Evolutionary conservation across 2,329 filamentous ascomycete species (phyloP).

Genomic region (Dactylellina cionopaga): DNA sequence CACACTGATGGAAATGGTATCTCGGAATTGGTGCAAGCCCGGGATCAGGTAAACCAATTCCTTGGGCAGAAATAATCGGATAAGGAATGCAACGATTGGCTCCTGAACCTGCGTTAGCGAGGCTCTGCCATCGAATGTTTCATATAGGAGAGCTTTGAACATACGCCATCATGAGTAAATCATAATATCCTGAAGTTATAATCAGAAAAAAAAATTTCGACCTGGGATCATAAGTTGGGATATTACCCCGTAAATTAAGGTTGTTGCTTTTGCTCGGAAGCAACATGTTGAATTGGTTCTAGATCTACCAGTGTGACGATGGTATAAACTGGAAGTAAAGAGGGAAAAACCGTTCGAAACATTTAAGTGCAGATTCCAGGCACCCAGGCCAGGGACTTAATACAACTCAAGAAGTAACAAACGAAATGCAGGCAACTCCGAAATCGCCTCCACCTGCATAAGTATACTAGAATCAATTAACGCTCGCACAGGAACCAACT

Average conservation of each 20-base stretch:
- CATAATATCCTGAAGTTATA: constrained; percentile 43
- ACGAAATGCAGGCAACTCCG: constrained; percentile 49
- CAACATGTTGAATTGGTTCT: constrained; percentile 30
- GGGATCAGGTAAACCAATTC: constrained; percentile 50
- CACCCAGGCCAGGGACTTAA: constrained; percentile 14
- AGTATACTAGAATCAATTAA: constrained; percentile 17
- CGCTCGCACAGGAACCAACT: constrained; percentile 2
- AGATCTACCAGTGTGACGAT: constrained; percentile 39
- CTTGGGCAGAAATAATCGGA: constrained; percentile 47
- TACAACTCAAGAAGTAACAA: constrained; percentile 16
- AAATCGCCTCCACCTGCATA: constrained; percentile 42
- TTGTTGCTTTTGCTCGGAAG: constrained; percentile 43
- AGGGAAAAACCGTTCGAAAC: constrained; percentile 19
- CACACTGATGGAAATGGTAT: constrained; percentile 36
- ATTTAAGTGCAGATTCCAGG: constrained; percentile 17
- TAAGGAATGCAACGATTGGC: constrained; percentile 47
- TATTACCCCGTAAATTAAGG: constrained; percentile 38
- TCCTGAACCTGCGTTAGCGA: constrained; percentile 51
- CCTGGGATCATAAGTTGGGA: constrained; percentile 19
- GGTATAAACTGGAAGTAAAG: constrained; percentile 13
- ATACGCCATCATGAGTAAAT: constrained; percentile 52
- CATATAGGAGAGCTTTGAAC: constrained; percentile 36
- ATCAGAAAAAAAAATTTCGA: constrained; percentile 40
- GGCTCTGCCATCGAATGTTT: constrained; percentile 45
- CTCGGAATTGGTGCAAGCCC: constrained; percentile 40